Base-by-base conservation (phyloP, 257 asterid genomes). In the Nicotiana undulata region DNA sequence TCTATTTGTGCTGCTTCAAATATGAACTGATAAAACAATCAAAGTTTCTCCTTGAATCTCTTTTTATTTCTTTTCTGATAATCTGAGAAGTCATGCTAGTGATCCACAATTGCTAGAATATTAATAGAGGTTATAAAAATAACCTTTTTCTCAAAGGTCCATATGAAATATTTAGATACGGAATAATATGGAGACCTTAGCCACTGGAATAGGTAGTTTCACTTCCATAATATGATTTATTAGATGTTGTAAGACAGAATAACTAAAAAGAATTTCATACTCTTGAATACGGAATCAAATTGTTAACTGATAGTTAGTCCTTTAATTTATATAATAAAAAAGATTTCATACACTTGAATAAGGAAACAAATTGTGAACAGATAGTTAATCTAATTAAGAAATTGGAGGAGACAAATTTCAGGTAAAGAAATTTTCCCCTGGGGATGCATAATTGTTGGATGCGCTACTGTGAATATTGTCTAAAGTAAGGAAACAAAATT, bases 191-290 rank as follows among this genome's bases (percentile, higher is more conserved):
- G 72, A 77, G 44, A 22, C 12, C 17, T 77, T 77, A 22, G 81
- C 49, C 59, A 59, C 53, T 58, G 81, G 32, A 76, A 44, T 55
- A 12, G 16, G 70, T 77, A 34, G 81, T 70, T 70, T 68, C 34
- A 46, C 59, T 24, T 20, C 76, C 12, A 37, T 37, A 37, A 17
- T 44, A 22, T 3, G 77, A 72, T 46, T 72, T 74, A 24, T 28
- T 20, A 9, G 44, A 63, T 46, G 53, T 10, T 61, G 4, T 82
- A 51, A 40, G 83, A 83, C 60, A 46, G 60, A 72, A 72, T 85
- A 84, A 83, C 85, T 89, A n/a, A n/a, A n/a, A n/a, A n/a, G n/a
- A n/a, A n/a, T n/a, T n/a, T n/a, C n/a, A n/a, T n/a, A n/a, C n/a
- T n/a, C n/a, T n/a, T n/a, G n/a, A n/a, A n/a, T n/a, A n/a, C n/a